Base-by-base conservation (phyloP, 768 basidiomycete genomes). In the Hygrocybe punicea region DNA sequence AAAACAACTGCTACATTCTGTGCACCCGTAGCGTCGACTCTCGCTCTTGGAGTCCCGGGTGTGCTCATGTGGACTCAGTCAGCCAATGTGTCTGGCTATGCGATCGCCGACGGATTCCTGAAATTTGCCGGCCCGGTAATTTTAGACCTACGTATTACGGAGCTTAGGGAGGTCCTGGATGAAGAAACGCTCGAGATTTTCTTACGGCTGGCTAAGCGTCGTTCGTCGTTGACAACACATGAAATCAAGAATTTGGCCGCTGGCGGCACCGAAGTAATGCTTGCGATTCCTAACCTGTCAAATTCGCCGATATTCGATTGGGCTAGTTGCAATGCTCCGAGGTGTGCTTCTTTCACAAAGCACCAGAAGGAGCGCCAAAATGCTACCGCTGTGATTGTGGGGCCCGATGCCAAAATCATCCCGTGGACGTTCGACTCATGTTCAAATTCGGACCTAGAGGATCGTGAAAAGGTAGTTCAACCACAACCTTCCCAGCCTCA, bases 171-270 rank as follows among this genome's bases (percentile, higher is more conserved):
- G n/a, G n/a, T n/a, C n/a, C n/a, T n/a, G n/a, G n/a, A n/a, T n/a
- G n/a, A n/a, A n/a, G n/a, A n/a, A n/a, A n/a, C n/a, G n/a, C n/a
- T n/a, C n/a, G n/a, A n/a, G n/a, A n/a, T n/a, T n/a, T n/a, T n/a
- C n/a, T n/a, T n/a, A n/a, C n/a, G n/a, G n/a, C n/a, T n/a, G n/a
- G n/a, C n/a, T n/a, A n/a, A n/a, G n/a, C n/a, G n/a, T n/a, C n/a
- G n/a, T n/a, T n/a, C n/a, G n/a, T n/a, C n/a, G n/a, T n/a, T n/a
- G n/a, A n/a, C n/a, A n/a, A n/a, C n/a, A n/a, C n/a, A n/a, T n/a
- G n/a, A n/a, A n/a, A n/a, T n/a, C n/a, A n/a, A 61, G 53, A 61
- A 55, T 61, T 17, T 61, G 60, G 53, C 60, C n/a, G 33, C 53
- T 55, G 57, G 57, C 55, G 37, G 56, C 53, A 16, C 19, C n/a